Evolutionary conservation across 352 stramenopile species (phyloP).

Genomic region (Globisporangium spinosum): DNA sequence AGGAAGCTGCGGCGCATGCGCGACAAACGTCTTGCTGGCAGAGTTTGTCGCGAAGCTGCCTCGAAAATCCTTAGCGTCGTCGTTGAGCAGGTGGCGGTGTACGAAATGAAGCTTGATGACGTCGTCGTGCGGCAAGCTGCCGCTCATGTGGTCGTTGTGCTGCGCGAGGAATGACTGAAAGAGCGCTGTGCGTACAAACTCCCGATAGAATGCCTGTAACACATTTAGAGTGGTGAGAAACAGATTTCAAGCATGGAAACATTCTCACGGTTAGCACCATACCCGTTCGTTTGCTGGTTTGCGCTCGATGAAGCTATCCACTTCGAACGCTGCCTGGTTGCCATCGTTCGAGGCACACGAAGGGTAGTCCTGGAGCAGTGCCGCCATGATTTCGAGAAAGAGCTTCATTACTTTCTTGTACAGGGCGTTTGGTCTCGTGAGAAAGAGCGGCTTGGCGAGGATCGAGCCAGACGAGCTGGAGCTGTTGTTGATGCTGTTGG

Average conservation of each 20-base stretch:
- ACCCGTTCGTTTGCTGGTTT: constrained; percentile 28
- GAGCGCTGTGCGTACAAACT: constrained; percentile 27
- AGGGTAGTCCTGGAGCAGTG: constrained; percentile 21
- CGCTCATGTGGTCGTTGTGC: constrained; percentile 33
- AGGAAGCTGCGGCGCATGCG: constrained; percentile 23
- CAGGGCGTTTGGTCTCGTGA: constrained; percentile 21
- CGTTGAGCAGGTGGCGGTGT: constrained; percentile 27
- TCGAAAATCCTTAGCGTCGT: constrained; percentile 4
- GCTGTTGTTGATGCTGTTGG: not conserved
- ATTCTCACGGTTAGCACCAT: constrained; percentile 4
- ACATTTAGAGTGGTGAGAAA: not conserved
- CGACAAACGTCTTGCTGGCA: constrained; percentile 41
- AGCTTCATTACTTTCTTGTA: constrained; percentile 30
- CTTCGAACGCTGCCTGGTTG: constrained; percentile 22
- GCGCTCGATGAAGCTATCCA: constrained; percentile 22
- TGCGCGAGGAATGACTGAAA: constrained; percentile 42
- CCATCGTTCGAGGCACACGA: constrained; percentile 15
- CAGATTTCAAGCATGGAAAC: not conserved
- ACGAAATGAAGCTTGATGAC: constrained; percentile 40
- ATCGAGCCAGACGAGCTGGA: not conserved
- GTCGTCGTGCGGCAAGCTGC: constrained; percentile 27
- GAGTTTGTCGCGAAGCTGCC: constrained; percentile 12
- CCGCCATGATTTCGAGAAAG: constrained; percentile 24
- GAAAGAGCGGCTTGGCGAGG: constrained; percentile 18
- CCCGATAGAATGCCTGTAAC: constrained; percentile 29